phyloP scores from a whole-genome alignment of 106 monocot species.

The Triglochin maritima region DNA sequence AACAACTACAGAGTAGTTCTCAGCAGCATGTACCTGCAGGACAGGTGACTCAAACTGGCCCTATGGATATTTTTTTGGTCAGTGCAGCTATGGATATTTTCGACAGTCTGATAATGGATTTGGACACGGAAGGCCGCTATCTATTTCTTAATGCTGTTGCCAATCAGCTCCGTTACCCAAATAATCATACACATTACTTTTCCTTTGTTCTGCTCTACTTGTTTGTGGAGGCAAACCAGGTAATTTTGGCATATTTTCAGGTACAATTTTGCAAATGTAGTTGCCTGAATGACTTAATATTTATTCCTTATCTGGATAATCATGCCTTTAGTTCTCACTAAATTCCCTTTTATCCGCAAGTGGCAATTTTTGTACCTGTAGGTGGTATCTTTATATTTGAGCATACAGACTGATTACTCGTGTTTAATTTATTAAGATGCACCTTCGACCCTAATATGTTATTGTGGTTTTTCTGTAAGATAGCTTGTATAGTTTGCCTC shows the following conservation, averaged over 20 bases:
- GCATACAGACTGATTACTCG: no score
- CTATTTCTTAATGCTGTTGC: slow-evolving; percentile 86
- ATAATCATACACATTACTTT: slow-evolving; percentile 93
- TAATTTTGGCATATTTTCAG: slow-evolving; percentile 3
- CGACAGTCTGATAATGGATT: slow-evolving; percentile 48
- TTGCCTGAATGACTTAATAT: no score
- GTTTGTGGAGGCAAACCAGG: slow-evolving; percentile 72
- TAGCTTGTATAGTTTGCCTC: no score
- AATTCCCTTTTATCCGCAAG: no score
- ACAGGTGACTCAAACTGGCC: slow-evolving; percentile 39
- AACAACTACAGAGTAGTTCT: slow-evolving; percentile 58
- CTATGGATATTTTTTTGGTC: slow-evolving; percentile 55
- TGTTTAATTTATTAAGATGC: no score
- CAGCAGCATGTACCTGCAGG: slow-evolving; percentile 30
- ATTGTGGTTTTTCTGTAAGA: no score
- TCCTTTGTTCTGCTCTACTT: slow-evolving; percentile 86
- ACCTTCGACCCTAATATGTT: no score
- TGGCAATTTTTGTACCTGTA: no score
- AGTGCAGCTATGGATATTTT: slow-evolving; percentile 79
- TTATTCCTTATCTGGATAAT: no score
- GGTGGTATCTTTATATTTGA: no score
- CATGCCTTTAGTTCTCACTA: no score
- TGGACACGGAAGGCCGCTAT: slow-evolving; percentile 90
- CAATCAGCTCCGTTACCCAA: slow-evolving; percentile 91
- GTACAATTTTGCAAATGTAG: no score